These are phyloP conservation scores for Mollisia scopiformis DNA, from an alignment of 2,329 filamentous ascomycete genomes.

Conservation along the genomic window DNA sequence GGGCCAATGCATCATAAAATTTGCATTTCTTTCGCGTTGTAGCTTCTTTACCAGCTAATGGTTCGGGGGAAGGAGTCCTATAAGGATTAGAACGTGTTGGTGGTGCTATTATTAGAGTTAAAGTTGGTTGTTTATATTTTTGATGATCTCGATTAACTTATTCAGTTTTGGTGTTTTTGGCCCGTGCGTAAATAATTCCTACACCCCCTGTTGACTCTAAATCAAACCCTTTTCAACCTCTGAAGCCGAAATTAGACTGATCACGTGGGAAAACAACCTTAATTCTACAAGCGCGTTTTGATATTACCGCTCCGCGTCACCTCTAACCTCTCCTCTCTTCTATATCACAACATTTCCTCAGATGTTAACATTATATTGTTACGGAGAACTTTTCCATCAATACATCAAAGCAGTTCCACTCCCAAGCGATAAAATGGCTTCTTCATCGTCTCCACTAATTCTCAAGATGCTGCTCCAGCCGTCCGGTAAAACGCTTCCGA, in stretches of 20 bases:
- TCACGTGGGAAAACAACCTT: too few relatives aligned
- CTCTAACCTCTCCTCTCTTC: background rate
- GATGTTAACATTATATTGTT: background rate
- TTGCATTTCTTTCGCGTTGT: conserved; percentile 5
- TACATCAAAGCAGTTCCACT: background rate
- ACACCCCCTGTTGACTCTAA: background rate
- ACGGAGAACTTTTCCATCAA: background rate
- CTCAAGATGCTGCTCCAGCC: too few relatives aligned
- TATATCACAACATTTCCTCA: background rate
- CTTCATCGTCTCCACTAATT: too few relatives aligned
- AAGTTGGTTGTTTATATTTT: conserved; percentile 2
- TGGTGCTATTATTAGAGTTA: conserved; percentile 2
- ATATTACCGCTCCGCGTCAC: background rate
- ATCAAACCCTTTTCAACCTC: too few relatives aligned
- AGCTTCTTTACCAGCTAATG: conserved; percentile 3
- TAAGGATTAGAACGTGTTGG: background rate
- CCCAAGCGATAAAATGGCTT: too few relatives aligned
- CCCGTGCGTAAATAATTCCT: conserved; percentile 3
- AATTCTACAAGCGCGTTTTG: too few relatives aligned
- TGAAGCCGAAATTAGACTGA: too few relatives aligned
- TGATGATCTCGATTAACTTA: background rate
- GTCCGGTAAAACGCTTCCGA: background rate
- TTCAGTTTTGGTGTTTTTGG: conserved; percentile 8
- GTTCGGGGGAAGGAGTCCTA: conserved; percentile 4
- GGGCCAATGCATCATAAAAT: background rate